Conservation (phyloP, 768 basidiomycete genomes). For the Cystobasidium onofrii region DNA sequence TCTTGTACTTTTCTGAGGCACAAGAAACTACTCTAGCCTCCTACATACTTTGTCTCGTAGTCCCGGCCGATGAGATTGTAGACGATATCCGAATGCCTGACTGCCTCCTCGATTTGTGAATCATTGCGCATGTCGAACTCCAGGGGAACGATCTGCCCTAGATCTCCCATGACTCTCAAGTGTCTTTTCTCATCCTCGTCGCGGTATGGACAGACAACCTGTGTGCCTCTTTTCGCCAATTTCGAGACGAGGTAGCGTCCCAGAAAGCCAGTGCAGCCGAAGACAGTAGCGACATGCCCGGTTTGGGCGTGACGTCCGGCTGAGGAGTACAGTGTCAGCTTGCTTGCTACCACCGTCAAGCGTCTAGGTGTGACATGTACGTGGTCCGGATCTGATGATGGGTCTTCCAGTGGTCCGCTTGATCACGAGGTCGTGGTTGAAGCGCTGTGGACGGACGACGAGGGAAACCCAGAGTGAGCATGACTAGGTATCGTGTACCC, state of each 20-base stretch:
- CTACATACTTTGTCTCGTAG: slow-evolving; percentile 78
- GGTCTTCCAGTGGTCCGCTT: slow-evolving; percentile 28
- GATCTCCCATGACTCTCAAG: slow-evolving; percentile 81
- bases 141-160: slow-evolving; percentile 93
- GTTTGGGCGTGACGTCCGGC: slow-evolving; percentile 41
- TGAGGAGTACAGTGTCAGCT: too few relatives aligned
- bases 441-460: background rate
- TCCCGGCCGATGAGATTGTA: slow-evolving; percentile 93
- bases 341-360: too few relatives aligned
- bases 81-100: slow-evolving; percentile 89
- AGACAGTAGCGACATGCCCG: slow-evolving; percentile 90
- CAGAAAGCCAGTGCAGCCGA: slow-evolving; percentile 91
- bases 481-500: too few relatives aligned
- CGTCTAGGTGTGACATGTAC: background rate
- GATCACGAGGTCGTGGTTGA: slow-evolving; percentile 33
- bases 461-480: too few relatives aligned
- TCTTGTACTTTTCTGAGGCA: too few relatives aligned
- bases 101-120: slow-evolving; percentile 81
- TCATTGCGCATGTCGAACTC: slow-evolving; percentile 94
- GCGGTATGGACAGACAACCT: slow-evolving; percentile 73
- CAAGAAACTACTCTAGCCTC: too few relatives aligned
- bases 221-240: slow-evolving; percentile 83
- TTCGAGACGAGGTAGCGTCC: slow-evolving; percentile 90
- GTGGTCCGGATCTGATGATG: slow-evolving; percentile 24
- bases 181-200: slow-evolving; percentile 86